Evolutionary conservation across 2,329 filamentous ascomycete species (phyloP), one percentile per base, ranked within the genome.

Genomic region (Xylariaceae sp.): DNA sequence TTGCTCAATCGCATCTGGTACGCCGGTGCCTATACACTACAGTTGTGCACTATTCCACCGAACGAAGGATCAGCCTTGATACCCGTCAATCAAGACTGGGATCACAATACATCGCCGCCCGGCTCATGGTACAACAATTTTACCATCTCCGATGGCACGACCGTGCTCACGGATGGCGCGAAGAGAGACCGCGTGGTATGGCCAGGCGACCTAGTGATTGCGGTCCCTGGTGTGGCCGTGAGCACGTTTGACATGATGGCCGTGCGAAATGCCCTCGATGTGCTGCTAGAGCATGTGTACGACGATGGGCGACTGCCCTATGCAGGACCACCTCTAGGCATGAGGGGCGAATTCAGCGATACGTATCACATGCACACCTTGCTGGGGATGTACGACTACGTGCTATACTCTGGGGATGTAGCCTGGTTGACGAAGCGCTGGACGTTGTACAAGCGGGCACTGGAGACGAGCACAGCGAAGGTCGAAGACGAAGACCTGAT

Each of bases 181-280:
- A 81, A 81, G 54, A 66, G 78, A 24, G 78, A 81, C 51, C 67
- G 76, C 8, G 63, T 77, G 15, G 72, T 82, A 2, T 83, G 78
- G 77, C 72, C 78, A 9, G 79, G 79, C 1, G 79, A 83, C 52
- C 76, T 82, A 65, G 69, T 69, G 4, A 75, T 80, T 45, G 72
- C 76, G 4, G 64, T 77, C 0, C 75, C 77, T 68, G 78, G 11
- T 69, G 74, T 9, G 70, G 79, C 79, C 75, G 0, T 70, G 15
- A 18, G 15, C 17, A 17, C 17, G 8, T n/a, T 72, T 19, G 74
- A 79, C 49, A 59, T 78, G 37, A 63, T 69, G 16, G 68, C 68
- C 28, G 64, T 78, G 7, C 64, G 66, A 15, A 75, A 76, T 45
- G 72, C 71, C 0, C 45, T 80, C 2, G 66, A 72, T 39, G 65